Base-by-base conservation (phyloP, 2,329 filamentous ascomycete species). In the Talaromyces islandicus region DNA sequence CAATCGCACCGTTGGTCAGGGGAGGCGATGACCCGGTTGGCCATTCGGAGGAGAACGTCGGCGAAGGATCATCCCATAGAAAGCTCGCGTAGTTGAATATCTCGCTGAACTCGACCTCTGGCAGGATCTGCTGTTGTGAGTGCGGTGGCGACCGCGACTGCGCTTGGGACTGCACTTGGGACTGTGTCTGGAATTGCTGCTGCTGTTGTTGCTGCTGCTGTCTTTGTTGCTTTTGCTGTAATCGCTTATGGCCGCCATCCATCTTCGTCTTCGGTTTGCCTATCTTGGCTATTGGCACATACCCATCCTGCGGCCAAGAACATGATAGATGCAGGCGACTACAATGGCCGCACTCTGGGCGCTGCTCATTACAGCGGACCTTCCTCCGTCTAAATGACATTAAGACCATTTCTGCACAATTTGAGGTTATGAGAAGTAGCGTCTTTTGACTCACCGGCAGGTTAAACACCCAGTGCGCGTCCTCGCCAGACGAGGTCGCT, bases 361-460 rank as follows among this genome's bases (percentile, higher is more conserved):
- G 76, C 63, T 78, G 76, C 70, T 84, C 81, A 64, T 83, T 80
- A 67, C 81, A 84, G 64, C 81, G 78, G 64, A 83, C 82, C 70
- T 83, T 84, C 62, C 80, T 75, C 41, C 80, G 78, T 63, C 79
- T 81, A 62, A 54, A 30, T n/a, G 14, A 38, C 2, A 38, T 35
- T 35, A 12, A 35, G 17, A 38, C 6, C 17, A 6, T n/a, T 38
- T 38, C 1, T 38, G n/a, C 35, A n/a, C n/a, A 38, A n/a, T 5
- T 38, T n/a, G 17, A 4, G 35, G 7, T 17, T 38, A 38, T 38
- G 35, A 38, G 35, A n/a, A 17, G 35, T 38, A 19, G 30, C n/a
- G 41, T 38, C 30, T 27, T 54, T 19, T 29, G 11, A 38, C 57
- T 59, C 29, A 59, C 57, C 57, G 57, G 25, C 58, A 60, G 19